Percentiles rank a stretch among this genome's conserved stretches.
Conservation (phyloP, 331 rosid species). For the Malus hybrid region DNA sequence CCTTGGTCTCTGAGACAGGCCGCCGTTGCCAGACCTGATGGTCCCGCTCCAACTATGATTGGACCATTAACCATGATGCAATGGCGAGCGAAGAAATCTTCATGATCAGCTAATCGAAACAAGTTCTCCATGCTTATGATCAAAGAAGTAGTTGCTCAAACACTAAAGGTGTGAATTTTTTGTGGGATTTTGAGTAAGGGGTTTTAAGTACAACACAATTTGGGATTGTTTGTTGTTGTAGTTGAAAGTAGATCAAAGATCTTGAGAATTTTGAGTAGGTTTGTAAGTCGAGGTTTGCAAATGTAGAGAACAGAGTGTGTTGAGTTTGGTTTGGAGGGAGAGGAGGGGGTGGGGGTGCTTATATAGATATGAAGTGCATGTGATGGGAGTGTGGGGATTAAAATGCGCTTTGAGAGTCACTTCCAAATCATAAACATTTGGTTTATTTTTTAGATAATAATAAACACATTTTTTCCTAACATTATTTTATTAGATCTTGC, state of each 20-base stretch:
- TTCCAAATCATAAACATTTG: slow-evolving; percentile 31
- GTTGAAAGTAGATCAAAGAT: background rate
- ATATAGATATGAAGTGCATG: slow-evolving; percentile 38
- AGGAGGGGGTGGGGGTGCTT: slow-evolving; percentile 23
- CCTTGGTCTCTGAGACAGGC: slow-evolving; percentile 91
- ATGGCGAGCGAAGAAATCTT: slow-evolving; percentile 52
- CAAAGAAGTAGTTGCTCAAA: background rate
- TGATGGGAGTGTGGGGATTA: slow-evolving; percentile 22
- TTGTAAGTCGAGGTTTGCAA: background rate
- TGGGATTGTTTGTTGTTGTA: background rate
- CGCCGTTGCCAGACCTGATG: slow-evolving; percentile 88
- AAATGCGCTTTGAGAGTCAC: slow-evolving; percentile 6
- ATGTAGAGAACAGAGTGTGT: slow-evolving; percentile 7
- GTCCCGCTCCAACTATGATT: slow-evolving; percentile 91
- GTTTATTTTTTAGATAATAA: slow-evolving; percentile 14
- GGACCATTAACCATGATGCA: slow-evolving; percentile 90
- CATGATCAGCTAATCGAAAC: slow-evolving; percentile 44
- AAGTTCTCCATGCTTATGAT: slow-evolving; percentile 50
- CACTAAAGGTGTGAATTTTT: background rate
- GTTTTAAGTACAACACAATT: background rate
- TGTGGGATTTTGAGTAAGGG: background rate
- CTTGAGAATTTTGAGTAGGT: background rate
- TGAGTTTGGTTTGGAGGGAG: slow-evolving; percentile 35
- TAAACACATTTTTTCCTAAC: slow-evolving; percentile 5
- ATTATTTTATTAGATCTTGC: slow-evolving; percentile 52